Evolutionary conservation across 1,284 basidiomycete species (phyloP), one percentile per base, ranked within the genome.

Genomic region (Somion occarium): DNA sequence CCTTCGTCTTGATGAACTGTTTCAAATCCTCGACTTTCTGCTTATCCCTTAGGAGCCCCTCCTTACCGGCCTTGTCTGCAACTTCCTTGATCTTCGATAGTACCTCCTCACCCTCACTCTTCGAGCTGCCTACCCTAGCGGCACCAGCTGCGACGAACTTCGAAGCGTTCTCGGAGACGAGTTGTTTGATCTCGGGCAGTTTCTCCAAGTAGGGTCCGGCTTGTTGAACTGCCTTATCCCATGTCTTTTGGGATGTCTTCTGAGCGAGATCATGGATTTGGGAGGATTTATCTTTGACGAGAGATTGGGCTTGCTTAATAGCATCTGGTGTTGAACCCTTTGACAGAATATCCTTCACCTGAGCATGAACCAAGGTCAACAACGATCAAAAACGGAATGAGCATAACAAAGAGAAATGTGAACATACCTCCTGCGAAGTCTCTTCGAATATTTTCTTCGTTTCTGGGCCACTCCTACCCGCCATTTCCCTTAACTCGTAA

Each of bases 371-470:
- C 62, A 64, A 13, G 13, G 38, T 23, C n/a, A 41, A 26, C 9
- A 23, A 7, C 3, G 22, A 5, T 5, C 12, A 30, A 34, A 38
- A 4, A 3, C 37, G 27, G 22, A 37, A 34, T 42, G 39, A 27
- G 11, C 12, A 12, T 22, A 24, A 3, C 5, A 13, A 5, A 23
- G 11, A 44, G 20, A 5, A 26, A 30, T 27, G 12, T 7, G 19
- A 18, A 34, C 48, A 9, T 4, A 70, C 65, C 64, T 70, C 61
- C 24, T 58, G 48, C 18, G 60, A 59, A 3, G 67, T 64, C 22
- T 71, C 68, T 5, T 67, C 63, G 22, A 64, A 59, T 12, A 67
- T 44, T 53, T 64, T 66, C 66, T 68, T 69, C 48, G 68, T 68
- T 53, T 70, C 68, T 2, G 68, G 68, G 2, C 69, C 69, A 34